Evolutionary conservation across 1,284 basidiomycete species (phyloP).

Genomic region (Trichosporon coremiiforme): DNA sequence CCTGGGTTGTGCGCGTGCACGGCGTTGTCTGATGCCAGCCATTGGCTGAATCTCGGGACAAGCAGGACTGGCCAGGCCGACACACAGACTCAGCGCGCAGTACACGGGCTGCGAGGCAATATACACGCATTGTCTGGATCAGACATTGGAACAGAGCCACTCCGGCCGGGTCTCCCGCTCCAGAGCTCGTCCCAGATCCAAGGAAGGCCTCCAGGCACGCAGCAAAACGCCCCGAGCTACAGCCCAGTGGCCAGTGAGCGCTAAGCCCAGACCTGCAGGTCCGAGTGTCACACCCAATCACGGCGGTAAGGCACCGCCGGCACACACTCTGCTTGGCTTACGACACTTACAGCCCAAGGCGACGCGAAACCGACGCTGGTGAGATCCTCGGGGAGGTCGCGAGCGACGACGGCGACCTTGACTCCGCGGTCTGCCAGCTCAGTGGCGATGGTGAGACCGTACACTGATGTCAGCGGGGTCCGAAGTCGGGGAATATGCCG

Average conservation of each 20-base stretch:
- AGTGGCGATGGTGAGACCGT: conserved; percentile 58
- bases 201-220: not conserved
- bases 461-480: conserved; percentile 46
- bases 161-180: not conserved
- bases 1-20: not conserved
- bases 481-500: not conserved
- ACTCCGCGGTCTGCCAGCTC: conserved; percentile 58
- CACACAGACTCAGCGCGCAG: not conserved
- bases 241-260: not conserved
- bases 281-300: conserved; percentile 9
- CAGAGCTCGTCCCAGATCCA: not conserved
- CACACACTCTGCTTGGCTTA: not conserved
- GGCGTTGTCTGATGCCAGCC: not conserved
- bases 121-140: not conserved
- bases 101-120: not conserved
- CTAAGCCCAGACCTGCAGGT: not conserved
- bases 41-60: not conserved
- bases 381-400: conserved; percentile 67
- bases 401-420: conserved; percentile 64
- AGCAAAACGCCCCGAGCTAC: not conserved
- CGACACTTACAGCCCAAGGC: conserved; percentile 64
- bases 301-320: not conserved
- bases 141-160: not conserved
- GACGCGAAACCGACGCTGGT: conserved; percentile 66
- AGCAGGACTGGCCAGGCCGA: not conserved